Base-by-base conservation (phyloP, 371 early-diverging fungal genomes). In the Funneliformis caledonium region DNA sequence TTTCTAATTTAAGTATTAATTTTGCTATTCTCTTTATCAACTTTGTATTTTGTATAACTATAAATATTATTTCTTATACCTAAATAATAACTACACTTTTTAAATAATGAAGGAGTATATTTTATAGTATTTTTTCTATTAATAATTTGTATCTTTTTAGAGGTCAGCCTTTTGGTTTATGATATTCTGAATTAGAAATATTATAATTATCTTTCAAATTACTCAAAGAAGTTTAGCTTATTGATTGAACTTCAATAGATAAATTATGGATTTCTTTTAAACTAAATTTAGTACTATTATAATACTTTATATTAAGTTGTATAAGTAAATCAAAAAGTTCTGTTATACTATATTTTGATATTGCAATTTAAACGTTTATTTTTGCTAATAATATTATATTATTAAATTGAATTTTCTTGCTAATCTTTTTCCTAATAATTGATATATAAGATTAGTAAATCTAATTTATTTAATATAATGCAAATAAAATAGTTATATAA, bases 111-210 rank as follows among this genome's bases (percentile, higher is more conserved):
- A n/a, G n/a, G n/a, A 45, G 43, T 7, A 47, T 45, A 6, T 10
- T 70, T 26, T 12, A 14, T 7, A 47, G 7, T 2, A 22, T 47
- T 70, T 47, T 48, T 26, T 70, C 43, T 47, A 70, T 26, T 70
- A 14, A 70, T 70, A 19, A 47, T 42, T 70, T 70, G 2, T 37
- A 70, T 4, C 19, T 4, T 19, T 70, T 70, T 14, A 11, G 72
- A 70, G 48, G 72, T 5, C 8, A 4, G 1, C 26, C 43, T 45
- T 42, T 70, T 2, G 45, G n/a, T 26, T 45, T 70, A 43, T 70
- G 10, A 47, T 70, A 70, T 47, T 70, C 9, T 16, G 72, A 19
- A 70, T 70, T 70, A 70, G 72, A 47, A 45, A 70, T 19, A 43
- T 47, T 70, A 8, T 7, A 70, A 70, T 16, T 64, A 8, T 1